Evolutionary conservation across 1,139 yeast genomes (phyloP).

Genomic region (Kodamaea fungicola): DNA sequence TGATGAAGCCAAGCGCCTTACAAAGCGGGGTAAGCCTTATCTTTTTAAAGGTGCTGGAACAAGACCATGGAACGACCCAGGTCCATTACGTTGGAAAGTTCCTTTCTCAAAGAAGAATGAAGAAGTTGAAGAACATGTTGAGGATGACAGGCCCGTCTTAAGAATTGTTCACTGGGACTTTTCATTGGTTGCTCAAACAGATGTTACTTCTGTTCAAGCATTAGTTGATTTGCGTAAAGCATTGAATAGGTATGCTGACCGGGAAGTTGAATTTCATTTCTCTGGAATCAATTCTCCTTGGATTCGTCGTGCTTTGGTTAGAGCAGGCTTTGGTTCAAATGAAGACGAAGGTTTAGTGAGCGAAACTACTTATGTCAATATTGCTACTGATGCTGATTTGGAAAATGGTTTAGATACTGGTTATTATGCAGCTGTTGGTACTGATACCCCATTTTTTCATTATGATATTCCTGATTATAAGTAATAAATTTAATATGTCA

Average conservation of each 20-base stretch:
- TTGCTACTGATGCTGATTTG: conserved; percentile 33
- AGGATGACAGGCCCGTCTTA: conserved; percentile 61
- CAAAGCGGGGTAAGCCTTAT: conserved; percentile 58
- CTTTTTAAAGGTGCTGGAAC: conserved; percentile 52
- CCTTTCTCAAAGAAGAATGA: conserved; percentile 26
- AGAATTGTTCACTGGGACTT: conserved; percentile 78
- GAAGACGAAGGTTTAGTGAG: conserved; percentile 41
- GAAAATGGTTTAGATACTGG: conserved; percentile 30
- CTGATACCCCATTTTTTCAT: conserved; percentile 83
- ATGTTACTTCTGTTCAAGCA: conserved; percentile 76
- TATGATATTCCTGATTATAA: conserved; percentile 75
- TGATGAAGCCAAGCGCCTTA: conserved; percentile 61
- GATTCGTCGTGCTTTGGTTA: conserved; percentile 73
- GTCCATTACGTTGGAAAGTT: conserved; percentile 49
- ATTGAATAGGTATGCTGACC: conserved; percentile 69
- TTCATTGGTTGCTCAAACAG: conserved; percentile 69
- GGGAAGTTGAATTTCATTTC: conserved; percentile 87
- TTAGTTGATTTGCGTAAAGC: conserved; percentile 75
- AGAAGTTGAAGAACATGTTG: conserved; percentile 14
- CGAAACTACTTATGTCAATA: conserved; percentile 38
- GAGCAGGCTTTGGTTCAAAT: conserved; percentile 76
- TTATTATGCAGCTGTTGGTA: conserved; percentile 59
- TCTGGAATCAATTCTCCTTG: conserved; percentile 83
- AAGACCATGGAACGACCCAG: conserved; percentile 92
- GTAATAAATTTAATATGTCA: conserved; percentile 1